A percentile compares a stretch with the other conserved stretches of the same genome.
Evolutionary conservation across 2,329 filamentous ascomycete genomes (phyloP).

Genomic region (Dothideomycetidae sp.): DNA sequence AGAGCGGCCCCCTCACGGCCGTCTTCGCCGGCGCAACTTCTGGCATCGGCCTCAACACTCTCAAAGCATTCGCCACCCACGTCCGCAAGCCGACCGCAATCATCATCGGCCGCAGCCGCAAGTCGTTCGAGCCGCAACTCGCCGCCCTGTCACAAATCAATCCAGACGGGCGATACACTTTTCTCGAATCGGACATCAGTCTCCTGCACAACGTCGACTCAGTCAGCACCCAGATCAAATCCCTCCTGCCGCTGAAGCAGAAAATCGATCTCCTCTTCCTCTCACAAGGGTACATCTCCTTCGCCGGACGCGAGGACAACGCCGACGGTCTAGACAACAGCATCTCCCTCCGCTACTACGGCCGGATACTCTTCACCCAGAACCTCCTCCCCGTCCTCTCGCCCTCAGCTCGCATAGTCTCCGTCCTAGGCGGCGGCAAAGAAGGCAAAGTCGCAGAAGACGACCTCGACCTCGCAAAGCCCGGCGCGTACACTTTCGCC

Average conservation of each 20-base stretch:
- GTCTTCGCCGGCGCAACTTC: conserved; percentile 39
- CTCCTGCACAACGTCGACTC: conserved; percentile 36
- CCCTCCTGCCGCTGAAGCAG: conserved; percentile 33
- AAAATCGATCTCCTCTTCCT: conserved; percentile 40
- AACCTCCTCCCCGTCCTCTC: conserved; percentile 25
- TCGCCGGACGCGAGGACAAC: conserved; percentile 18
- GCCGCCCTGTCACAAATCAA: conserved; percentile 31
- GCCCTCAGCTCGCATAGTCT: conserved; percentile 16
- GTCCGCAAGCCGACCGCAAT: conserved; percentile 31
- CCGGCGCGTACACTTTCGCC: conserved; percentile 17
- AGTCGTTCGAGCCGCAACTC: conserved; percentile 28
- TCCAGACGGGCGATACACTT: conserved; percentile 31
- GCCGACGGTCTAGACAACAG: conserved; percentile 24
- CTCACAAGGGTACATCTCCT: conserved; percentile 31
- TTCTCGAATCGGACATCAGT: conserved; percentile 33
- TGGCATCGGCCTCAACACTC: conserved; percentile 36
- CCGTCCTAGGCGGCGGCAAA: conserved; percentile 15
- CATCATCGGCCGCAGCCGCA: conserved; percentile 34
- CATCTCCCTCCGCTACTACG: conserved; percentile 21
- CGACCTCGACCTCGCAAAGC: conserved; percentile 15
- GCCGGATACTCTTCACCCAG: conserved; percentile 26
- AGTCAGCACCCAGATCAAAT: conserved; percentile 34
- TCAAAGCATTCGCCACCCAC: conserved; percentile 32
- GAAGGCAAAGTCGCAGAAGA: conserved; percentile 17
- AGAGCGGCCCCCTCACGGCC: conserved; percentile 30